Conservation (phyloP, 352 stramenopile genomes). For the Globisporangium megalacanthum region DNA sequence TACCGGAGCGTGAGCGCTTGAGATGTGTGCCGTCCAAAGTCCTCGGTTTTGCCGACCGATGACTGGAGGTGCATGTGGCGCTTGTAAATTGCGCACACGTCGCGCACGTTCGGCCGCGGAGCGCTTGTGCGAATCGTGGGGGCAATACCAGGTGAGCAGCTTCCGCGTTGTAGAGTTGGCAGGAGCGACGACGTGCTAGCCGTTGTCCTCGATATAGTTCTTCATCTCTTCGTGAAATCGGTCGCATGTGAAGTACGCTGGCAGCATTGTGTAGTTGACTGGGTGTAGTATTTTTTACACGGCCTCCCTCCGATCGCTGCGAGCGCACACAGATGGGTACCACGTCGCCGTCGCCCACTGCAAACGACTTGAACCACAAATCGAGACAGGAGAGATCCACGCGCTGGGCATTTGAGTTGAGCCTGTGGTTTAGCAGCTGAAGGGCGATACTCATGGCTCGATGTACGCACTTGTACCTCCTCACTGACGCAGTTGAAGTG, state of each 20-base stretch:
- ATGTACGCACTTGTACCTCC: background rate
- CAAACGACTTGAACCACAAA: background rate
- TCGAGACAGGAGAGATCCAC: background rate
- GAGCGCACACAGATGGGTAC: background rate
- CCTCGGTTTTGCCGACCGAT: background rate
- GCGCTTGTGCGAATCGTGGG: background rate
- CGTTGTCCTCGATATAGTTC: conserved; percentile 5
- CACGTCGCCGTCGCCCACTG: background rate
- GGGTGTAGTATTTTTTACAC: background rate
- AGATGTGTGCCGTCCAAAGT: background rate
- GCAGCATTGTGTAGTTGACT: conserved; percentile 3
- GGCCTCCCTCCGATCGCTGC: background rate
- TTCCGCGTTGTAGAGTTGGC: background rate
- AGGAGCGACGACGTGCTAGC: conserved; percentile 7
- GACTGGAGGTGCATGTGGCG: background rate
- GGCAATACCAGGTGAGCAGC: background rate
- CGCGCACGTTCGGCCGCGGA: background rate
- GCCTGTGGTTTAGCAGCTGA: background rate
- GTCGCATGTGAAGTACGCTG: conserved; percentile 12
- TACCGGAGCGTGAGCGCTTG: background rate
- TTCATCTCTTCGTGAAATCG: conserved; percentile 12
- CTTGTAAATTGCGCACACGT: background rate
- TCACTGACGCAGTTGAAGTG: background rate
- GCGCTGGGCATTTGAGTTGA: background rate
- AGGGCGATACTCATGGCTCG: background rate